phyloP scores from a whole-genome alignment of 192 early-diverging fungal species.

The Pilaira anomala region DNA sequence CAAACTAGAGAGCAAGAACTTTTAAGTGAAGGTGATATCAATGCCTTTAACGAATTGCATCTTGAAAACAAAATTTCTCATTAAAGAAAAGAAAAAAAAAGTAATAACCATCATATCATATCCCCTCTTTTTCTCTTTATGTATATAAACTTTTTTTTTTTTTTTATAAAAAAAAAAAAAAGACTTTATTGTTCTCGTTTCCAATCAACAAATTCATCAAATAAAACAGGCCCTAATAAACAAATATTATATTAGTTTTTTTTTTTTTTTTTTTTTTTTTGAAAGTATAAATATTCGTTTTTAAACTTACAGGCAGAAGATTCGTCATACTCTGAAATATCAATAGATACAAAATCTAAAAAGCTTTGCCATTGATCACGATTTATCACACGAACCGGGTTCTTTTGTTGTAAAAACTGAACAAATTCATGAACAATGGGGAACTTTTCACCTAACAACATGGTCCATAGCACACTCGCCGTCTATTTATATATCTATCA shows the following conservation, averaged over 20 bases:
- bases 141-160: background rate
- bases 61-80: slow-evolving; percentile 29
- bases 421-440: slow-evolving; percentile 48
- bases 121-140: background rate
- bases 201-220: slow-evolving; percentile 70
- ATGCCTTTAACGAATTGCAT: slow-evolving; percentile 33
- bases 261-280: too few relatives aligned
- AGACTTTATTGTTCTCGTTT: slow-evolving; percentile 18
- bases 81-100: too few relatives aligned
- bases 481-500: too few relatives aligned
- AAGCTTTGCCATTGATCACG: slow-evolving; percentile 68
- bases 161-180: background rate
- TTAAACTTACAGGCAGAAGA: slow-evolving; percentile 56
- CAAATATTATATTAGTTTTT: too few relatives aligned
- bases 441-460: slow-evolving; percentile 40
- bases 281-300: too few relatives aligned
- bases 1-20: slow-evolving; percentile 30
- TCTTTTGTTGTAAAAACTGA: slow-evolving; percentile 46
- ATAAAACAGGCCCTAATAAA: slow-evolving; percentile 57
- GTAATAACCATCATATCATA: background rate
- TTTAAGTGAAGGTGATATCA: slow-evolving; percentile 42
- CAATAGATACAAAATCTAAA: slow-evolving; percentile 54
- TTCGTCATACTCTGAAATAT: slow-evolving; percentile 57
- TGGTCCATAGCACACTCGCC: slow-evolving; percentile 51
- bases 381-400: slow-evolving; percentile 59